Percentiles rank a stretch among this genome's conserved stretches.
phyloP scores from a whole-genome alignment of 306 rosid genomes.

The Cucurbita argyrosperma region DNA sequence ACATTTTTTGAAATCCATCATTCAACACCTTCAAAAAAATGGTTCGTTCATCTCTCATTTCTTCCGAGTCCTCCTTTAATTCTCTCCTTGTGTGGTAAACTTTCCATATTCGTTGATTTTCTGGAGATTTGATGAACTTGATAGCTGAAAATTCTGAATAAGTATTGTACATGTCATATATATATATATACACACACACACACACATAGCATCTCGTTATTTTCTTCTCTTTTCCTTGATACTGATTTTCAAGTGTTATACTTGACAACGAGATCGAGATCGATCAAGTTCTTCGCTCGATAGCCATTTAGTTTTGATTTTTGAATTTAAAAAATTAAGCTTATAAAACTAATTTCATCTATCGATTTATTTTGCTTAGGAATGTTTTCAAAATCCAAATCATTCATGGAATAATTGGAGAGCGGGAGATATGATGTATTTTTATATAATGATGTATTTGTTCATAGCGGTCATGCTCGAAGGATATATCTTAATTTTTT shows the following conservation, averaged over 20 bases:
- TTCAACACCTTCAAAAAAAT: not conserved
- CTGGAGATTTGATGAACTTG: not conserved
- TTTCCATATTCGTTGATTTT: not conserved
- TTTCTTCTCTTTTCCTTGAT: not conserved
- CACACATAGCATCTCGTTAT: not conserved
- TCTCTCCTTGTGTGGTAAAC: not conserved
- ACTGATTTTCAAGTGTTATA: not conserved
- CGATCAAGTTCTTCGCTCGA: not conserved
- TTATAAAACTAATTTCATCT: no score
- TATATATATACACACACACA: no score
- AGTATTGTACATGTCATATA: not conserved
- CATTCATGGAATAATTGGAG: no score
- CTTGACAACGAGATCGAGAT: not conserved
- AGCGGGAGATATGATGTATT: no score
- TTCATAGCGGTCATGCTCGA: no score
- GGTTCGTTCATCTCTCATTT: conserved; percentile 2
- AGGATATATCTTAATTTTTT: no score
- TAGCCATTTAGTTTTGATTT: not conserved
- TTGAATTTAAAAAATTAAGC: not conserved
- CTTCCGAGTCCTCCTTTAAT: not conserved
- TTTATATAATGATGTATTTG: no score
- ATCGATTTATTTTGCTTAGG: no score
- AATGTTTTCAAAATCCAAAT: no score
- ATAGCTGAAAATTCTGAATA: not conserved
- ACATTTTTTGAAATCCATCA: not conserved